Evolutionary conservation across 805 yeast genomes (phyloP).

Genomic region (Wickerhamomyces chaumierensis): DNA sequence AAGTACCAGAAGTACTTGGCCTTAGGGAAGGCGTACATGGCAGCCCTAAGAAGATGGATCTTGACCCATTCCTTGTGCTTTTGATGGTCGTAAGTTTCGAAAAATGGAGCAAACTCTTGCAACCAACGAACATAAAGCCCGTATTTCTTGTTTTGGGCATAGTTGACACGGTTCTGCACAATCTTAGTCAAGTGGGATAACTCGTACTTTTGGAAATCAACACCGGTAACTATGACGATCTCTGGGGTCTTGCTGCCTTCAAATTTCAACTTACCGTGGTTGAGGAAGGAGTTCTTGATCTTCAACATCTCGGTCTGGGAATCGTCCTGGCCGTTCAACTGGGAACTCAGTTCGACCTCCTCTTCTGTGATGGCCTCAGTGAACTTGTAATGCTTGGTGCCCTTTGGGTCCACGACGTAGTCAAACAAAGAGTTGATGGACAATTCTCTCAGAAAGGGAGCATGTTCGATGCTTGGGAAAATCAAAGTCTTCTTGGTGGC

Average conservation of each 20-base stretch:
- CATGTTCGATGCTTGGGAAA: conserved; percentile 69
- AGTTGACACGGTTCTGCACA: conserved; percentile 80
- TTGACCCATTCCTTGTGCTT: conserved; percentile 51
- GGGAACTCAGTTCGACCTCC: conserved; percentile 26
- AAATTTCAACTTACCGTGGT: conserved; percentile 52
- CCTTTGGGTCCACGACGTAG: conserved; percentile 34
- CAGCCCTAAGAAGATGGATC: conserved; percentile 60
- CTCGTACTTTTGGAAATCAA: conserved; percentile 63
- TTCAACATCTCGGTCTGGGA: conserved; percentile 22
- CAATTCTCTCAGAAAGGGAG: conserved; percentile 46
- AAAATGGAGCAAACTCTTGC: conserved; percentile 66
- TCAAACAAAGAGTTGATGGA: conserved; percentile 41
- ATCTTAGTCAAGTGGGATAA: conserved; percentile 49
- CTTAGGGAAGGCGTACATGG: conserved; percentile 87
- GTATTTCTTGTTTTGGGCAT: conserved; percentile 70
- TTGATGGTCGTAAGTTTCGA: conserved; percentile 29
- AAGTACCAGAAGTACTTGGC: conserved; percentile 88
- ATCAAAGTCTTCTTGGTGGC: conserved; percentile 42
- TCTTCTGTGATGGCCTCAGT: conserved; percentile 26
- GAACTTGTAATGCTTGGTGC: conserved; percentile 22
- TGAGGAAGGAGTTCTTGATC: conserved; percentile 48
- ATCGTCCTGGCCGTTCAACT: conserved; percentile 20
- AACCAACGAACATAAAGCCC: conserved; percentile 80
- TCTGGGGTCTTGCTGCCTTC: conserved; percentile 40
- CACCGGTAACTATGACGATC: conserved; percentile 63